Evolutionary conservation across 1,284 basidiomycete species (phyloP).

Genomic region (Butyriboletus appendiculatus): DNA sequence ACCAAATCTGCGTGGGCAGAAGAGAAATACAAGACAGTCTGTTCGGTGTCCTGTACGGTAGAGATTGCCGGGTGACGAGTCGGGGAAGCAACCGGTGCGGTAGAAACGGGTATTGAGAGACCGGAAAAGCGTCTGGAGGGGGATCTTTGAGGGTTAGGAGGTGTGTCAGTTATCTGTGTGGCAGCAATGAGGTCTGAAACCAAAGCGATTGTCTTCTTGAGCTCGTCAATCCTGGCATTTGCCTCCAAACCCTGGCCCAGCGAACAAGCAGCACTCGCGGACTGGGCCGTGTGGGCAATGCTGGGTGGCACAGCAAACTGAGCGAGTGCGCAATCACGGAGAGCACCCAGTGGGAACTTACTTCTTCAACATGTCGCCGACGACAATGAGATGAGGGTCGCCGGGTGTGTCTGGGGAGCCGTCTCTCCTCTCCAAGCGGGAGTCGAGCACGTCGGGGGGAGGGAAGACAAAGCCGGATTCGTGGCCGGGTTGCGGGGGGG

Average conservation of each 20-base stretch:
- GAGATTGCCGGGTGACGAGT: conserved; percentile 19
- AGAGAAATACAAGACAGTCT: conserved; percentile 22
- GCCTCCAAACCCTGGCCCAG: conserved; percentile 48
- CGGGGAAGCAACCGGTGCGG: conserved; percentile 17
- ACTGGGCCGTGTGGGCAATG: conserved; percentile 50
- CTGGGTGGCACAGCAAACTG: conserved; percentile 31
- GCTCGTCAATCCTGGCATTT: conserved; percentile 46
- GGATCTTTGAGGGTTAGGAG: conserved; percentile 29
- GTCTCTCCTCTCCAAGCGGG: conserved; percentile 14
- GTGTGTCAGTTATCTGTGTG: conserved; percentile 43
- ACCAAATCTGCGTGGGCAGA: conserved; percentile 15
- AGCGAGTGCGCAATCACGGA: conserved; percentile 6
- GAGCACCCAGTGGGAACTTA: conserved; percentile 15
- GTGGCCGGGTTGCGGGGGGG: conserved; percentile 8
- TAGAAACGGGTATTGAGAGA: conserved; percentile 15
- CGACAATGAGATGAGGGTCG: conserved; percentile 35
- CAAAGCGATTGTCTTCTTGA: conserved; percentile 47
- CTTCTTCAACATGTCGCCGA: conserved; percentile 36
- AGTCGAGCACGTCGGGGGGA: conserved; percentile 25
- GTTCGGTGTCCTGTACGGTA: conserved; percentile 23
- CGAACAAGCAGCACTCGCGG: conserved; percentile 48
- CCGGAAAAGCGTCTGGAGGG: conserved; percentile 28
- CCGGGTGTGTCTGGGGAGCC: conserved; percentile 24
- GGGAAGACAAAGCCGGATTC: conserved; percentile 29
- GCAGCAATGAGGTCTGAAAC: conserved; percentile 51